Percentiles rank a stretch among this genome's conserved stretches.
These are phyloP conservation scores for Cyphellophora europaea DNA, from an alignment of 2,329 filamentous ascomycete species.

Conservation along the genomic window DNA sequence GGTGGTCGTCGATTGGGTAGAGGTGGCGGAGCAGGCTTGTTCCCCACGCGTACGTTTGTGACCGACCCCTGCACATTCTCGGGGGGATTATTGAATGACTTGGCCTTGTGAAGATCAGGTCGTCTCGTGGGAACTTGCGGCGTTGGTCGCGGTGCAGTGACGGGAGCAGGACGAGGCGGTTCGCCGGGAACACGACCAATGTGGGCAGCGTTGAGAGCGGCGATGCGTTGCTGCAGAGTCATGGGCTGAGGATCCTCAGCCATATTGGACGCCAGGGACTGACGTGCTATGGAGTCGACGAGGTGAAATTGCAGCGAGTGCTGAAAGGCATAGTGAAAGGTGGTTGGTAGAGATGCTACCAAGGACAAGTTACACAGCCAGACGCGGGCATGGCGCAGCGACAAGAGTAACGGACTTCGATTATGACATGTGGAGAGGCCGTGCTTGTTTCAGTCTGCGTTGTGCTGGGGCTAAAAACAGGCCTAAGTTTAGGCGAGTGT, in stretches of 20 bases:
- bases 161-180: conserved; percentile 17
- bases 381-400: too few relatives aligned
- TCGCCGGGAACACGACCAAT: conserved; percentile 25
- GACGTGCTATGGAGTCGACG: too few relatives aligned
- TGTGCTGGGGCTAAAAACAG: too few relatives aligned
- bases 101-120: conserved; percentile 18
- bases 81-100: conserved; percentile 27
- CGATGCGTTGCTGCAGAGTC: conserved; percentile 37
- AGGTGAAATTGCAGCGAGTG: too few relatives aligned
- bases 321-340: too few relatives aligned
- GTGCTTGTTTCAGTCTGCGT: too few relatives aligned
- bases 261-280: too few relatives aligned
- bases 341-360: too few relatives aligned
- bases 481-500: too few relatives aligned
- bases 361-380: too few relatives aligned
- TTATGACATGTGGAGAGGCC: too few relatives aligned
- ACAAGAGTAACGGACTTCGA: too few relatives aligned
- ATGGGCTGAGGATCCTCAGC: conserved; percentile 32
- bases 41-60: conserved; percentile 22
- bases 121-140: conserved; percentile 22
- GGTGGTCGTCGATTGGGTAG: conserved; percentile 19
- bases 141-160: conserved; percentile 8
- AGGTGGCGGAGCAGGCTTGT: conserved; percentile 16
- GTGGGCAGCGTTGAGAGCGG: conserved; percentile 34
- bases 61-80: conserved; percentile 24